Percentiles rank a stretch among this genome's conserved stretches.
Evolutionary conservation across 78 protist genomes (phyloP).

Genomic region (Dictyostelium firmibasis): DNA sequence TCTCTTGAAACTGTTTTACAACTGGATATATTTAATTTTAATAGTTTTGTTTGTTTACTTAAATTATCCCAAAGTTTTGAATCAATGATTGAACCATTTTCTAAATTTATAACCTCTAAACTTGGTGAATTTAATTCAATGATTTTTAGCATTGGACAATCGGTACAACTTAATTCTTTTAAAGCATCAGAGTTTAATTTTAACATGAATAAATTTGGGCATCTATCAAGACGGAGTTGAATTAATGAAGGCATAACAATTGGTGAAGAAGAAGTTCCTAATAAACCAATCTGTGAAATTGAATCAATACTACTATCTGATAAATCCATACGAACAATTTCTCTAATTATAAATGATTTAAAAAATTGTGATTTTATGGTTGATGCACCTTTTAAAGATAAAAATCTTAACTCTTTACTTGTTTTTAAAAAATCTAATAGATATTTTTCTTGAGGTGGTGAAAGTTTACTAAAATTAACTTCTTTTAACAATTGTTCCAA

Average conservation of each 20-base stretch:
- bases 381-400: background rate
- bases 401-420: background rate
- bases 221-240: background rate
- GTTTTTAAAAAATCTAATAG: background rate
- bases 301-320: background rate
- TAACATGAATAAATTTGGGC: background rate
- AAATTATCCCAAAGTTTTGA: background rate
- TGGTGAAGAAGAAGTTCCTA: background rate
- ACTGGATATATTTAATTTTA: background rate
- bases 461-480: background rate
- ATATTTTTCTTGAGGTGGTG: background rate
- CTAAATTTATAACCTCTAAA: background rate
- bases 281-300: background rate
- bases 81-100: background rate
- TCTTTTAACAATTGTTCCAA: background rate
- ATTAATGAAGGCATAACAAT: background rate
- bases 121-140: background rate
- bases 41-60: background rate
- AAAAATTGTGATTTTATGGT: background rate
- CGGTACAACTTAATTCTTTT: background rate
- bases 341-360: background rate
- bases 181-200: background rate
- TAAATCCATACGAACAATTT: background rate
- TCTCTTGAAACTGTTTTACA: background rate
- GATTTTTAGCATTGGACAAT: background rate